Base-by-base conservation (phyloP, 2,329 filamentous ascomycete species). In the Colletotrichum sp. region DNA sequence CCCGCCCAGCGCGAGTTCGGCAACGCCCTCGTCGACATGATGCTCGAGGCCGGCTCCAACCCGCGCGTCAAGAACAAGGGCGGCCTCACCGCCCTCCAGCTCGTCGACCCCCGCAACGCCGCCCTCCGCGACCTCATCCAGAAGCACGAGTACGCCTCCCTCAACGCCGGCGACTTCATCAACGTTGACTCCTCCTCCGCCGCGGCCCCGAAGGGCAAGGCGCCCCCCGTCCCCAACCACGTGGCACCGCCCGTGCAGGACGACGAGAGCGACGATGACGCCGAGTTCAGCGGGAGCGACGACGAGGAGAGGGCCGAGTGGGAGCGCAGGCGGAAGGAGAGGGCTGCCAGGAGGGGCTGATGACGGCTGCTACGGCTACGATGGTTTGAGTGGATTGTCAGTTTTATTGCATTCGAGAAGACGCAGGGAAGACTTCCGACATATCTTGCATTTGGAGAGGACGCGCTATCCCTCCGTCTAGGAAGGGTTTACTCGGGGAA, bases 21-120 rank as follows among this genome's bases (percentile, higher is more conserved):
- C 79, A 87, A 89, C 79, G 89, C 90, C 22, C 89, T 97, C 70
- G 90, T 96, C 79, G 90, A 93, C 80, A 95, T 97, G 89, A 92
- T 98, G 89, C 90, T 96, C 78, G 95, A 97, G 86, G 95, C 95
- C 71, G 95, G 95, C 74, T 89, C 87, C 67, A 89, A 85, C 84
- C 84, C 90, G 71, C 88, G 90, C 76, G 79, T 87, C 80, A 87
- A 87, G 84, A 96, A 96, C 87, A 94, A 93, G 85, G 93, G 91
- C 69, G 93, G 93, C 80, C 89, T 95, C 75, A 94, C 93, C 67
- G 90, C 95, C 32, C 82, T 90, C 70, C 93, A 96, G 84, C 90
- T 96, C 77, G 93, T 93, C 71, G 94, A 96, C 84, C 94, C 94
- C 19, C 82, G 89, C 64, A 95, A 96, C 84, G 81, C 82, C 28